phyloP scores from a whole-genome alignment of 495 filamentous ascomycete genomes.

The Penicillium antarcticum region DNA sequence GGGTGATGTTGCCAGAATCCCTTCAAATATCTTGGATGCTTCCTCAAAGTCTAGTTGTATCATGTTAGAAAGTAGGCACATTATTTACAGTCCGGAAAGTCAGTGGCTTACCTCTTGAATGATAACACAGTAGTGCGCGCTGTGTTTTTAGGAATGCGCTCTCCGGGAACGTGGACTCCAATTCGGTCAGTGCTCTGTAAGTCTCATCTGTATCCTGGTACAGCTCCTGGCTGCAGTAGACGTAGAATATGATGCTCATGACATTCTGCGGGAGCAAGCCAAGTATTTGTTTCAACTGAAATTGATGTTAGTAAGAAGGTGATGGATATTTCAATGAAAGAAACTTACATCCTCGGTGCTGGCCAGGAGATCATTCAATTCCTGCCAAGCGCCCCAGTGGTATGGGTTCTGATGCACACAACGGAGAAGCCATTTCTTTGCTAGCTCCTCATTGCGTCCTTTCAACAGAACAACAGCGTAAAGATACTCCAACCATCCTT shows the following conservation, averaged over 20 bases:
- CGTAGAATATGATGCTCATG: constrained; percentile 88
- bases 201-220: constrained; percentile 74
- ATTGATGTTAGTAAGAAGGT: constrained; percentile 12
- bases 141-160: constrained; percentile 89
- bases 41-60: constrained; percentile 65
- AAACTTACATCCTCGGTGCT: constrained; percentile 75
- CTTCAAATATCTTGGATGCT: constrained; percentile 80
- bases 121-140: constrained; percentile 82
- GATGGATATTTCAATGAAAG: constrained; percentile 10
- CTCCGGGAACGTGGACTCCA: constrained; percentile 77
- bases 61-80: no score
- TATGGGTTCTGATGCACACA: constrained; percentile 85
- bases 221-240: constrained; percentile 84
- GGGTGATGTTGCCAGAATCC: constrained; percentile 75
- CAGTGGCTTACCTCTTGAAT: constrained; percentile 61
- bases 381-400: constrained; percentile 97
- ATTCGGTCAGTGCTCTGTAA: constrained; percentile 68
- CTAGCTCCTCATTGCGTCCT: constrained; percentile 81
- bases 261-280: constrained; percentile 79
- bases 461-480: constrained; percentile 89
- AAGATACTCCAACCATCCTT: constrained; percentile 96
- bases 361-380: constrained; percentile 71
- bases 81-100: not conserved
- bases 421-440: constrained; percentile 74
- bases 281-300: constrained; percentile 54